A percentile compares a stretch with the other conserved stretches of the same genome.
These are phyloP conservation scores for Zasmidium angulare DNA, from an alignment of 2,329 filamentous ascomycete species.

Conservation along the genomic window DNA sequence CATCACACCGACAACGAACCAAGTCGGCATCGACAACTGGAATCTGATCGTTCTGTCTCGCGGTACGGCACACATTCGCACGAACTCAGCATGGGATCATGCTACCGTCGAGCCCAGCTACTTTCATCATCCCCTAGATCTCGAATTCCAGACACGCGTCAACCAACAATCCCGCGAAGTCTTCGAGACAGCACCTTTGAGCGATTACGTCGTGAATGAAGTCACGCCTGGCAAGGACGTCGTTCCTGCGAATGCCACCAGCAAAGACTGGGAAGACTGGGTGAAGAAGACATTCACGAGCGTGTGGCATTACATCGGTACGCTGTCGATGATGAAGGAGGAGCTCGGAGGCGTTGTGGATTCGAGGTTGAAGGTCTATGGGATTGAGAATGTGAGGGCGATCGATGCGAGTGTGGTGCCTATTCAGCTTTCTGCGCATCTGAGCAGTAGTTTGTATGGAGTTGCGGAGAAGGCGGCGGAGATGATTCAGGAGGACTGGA, in stretches of 20 bases:
- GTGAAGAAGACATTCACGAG: conserved; percentile 26
- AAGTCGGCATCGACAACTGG: conserved; percentile 41
- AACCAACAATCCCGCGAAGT: conserved; percentile 36
- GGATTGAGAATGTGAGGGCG: conserved; percentile 36
- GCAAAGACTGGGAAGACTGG: conserved; percentile 26
- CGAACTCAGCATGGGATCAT: conserved; percentile 29
- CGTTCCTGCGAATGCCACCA: conserved; percentile 10
- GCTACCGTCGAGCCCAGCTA: conserved; percentile 46
- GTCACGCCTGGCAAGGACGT: conserved; percentile 23
- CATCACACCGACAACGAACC: conserved; percentile 27
- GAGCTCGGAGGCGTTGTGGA: conserved; percentile 38
- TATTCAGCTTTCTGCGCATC: conserved; percentile 25
- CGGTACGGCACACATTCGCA: conserved; percentile 26
- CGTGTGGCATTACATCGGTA: conserved; percentile 33
- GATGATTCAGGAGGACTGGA: conserved; percentile 23
- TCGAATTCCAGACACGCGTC: conserved; percentile 34
- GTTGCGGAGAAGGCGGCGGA: conserved; percentile 42
- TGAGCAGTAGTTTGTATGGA: conserved; percentile 30
- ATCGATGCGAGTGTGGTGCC: conserved; percentile 37
- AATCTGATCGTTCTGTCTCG: conserved; percentile 31
- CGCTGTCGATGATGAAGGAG: conserved; percentile 30
- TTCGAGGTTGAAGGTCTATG: conserved; percentile 37
- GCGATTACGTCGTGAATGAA: conserved; percentile 32
- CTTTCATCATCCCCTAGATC: conserved; percentile 43
- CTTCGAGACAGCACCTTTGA: conserved; percentile 24